Conservation (phyloP, 306 rosid genomes). For the Ammopiptanthus mongolicus region DNA sequence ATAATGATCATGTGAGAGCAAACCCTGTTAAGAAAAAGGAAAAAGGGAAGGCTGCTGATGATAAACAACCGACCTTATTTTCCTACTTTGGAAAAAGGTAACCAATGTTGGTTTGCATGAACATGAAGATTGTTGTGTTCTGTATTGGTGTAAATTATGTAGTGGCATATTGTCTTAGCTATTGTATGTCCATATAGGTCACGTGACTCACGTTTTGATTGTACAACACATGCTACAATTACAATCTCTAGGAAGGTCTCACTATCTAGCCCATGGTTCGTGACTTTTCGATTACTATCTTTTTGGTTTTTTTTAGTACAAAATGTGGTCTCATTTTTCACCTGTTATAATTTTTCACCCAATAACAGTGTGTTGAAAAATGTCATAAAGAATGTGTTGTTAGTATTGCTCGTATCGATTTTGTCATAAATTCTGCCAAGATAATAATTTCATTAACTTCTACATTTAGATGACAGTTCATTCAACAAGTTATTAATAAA, state of each 20-base stretch:
- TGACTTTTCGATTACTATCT: neutral
- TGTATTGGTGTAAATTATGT: conserved; percentile 16
- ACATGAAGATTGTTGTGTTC: neutral
- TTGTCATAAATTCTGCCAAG: no score
- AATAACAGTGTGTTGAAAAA: no score
- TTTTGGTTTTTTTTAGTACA: neutral
- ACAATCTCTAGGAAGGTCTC: neutral
- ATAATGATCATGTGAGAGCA: conserved; percentile 19
- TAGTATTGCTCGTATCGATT: no score
- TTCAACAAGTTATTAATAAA: no score
- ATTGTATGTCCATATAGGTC: neutral
- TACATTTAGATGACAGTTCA: no score
- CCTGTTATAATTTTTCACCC: no score
- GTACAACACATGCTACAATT: neutral
- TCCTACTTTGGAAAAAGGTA: conserved; percentile 66
- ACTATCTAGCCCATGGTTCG: neutral
- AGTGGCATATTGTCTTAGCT: conserved; percentile 15
- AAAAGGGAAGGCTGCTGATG: conserved; percentile 39
- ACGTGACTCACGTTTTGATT: neutral
- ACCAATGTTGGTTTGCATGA: neutral
- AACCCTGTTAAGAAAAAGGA: conserved; percentile 57
- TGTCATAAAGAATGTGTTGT: no score
- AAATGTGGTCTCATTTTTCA: neutral
- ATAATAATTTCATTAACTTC: no score
- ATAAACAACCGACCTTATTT: conserved; percentile 64